Percentiles rank a stretch among this genome's conserved stretches.
Conservation (phyloP, 2,329 filamentous ascomycete genomes). For the Cercospora sp. region DNA sequence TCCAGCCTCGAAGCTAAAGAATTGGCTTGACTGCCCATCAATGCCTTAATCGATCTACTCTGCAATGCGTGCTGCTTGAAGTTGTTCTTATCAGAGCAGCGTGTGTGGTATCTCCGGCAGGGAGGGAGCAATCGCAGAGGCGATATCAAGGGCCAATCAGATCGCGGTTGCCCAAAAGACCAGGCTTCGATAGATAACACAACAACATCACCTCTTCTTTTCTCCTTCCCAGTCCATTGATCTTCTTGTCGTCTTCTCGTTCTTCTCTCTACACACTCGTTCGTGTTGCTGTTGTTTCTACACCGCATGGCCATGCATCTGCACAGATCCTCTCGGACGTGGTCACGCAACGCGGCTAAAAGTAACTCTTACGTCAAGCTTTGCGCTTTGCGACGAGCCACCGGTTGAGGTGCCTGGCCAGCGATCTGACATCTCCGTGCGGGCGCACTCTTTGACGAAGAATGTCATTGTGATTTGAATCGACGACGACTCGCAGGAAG, state of each 20-base stretch:
- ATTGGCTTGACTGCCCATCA: neutral
- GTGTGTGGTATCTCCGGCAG: neutral
- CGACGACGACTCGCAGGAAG: neutral
- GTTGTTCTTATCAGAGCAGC: neutral
- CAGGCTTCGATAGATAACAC: neutral
- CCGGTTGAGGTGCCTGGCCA: neutral
- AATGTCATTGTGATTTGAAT: neutral
- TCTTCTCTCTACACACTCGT: neutral
- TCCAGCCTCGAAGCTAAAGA: neutral
- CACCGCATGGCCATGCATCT: neutral
- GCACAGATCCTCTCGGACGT: neutral
- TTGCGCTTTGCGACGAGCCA: constrained; percentile 6
- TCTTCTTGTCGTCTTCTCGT: neutral
- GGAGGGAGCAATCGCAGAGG: neutral
- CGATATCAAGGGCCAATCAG: neutral
- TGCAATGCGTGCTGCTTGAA: neutral
- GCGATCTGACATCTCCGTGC: constrained; percentile 3
- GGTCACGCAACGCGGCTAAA: constrained; percentile 4
- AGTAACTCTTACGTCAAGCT: constrained; percentile 12
- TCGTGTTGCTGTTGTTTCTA: neutral
- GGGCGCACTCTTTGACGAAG: neutral
- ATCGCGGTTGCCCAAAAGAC: neutral
- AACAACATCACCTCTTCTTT: neutral
- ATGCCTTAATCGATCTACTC: neutral
- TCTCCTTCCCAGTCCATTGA: neutral